phyloP scores from a whole-genome alignment of 495 filamentous ascomycete species.

The Daldinia bambusicola region DNA sequence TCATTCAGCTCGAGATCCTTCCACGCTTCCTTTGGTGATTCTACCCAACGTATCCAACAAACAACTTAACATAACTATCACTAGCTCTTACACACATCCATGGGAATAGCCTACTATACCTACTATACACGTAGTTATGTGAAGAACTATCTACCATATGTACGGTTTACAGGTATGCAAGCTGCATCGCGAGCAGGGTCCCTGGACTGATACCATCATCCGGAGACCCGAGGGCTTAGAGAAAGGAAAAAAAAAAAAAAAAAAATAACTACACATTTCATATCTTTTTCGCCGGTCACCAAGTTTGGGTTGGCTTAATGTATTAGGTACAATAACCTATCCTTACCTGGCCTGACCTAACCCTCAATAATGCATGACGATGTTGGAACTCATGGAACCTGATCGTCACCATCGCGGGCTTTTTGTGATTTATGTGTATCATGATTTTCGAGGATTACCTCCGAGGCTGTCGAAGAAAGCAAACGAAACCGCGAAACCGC shows the following conservation, averaged over 20 bases:
- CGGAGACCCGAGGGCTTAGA: neutral
- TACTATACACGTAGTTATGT: neutral
- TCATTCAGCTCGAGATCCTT: conserved; percentile 1
- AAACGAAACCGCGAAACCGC: too few relatives aligned
- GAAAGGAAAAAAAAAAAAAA: too few relatives aligned
- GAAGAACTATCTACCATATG: neutral
- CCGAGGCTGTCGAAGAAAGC: neutral
- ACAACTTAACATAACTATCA: neutral
- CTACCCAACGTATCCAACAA: neutral
- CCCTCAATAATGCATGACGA: conserved; percentile 17
- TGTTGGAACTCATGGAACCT: conserved; percentile 20
- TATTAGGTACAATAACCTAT: neutral
- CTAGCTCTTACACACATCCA: neutral
- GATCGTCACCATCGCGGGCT: conserved; percentile 18
- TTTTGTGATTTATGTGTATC: conserved; percentile 15
- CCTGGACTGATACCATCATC: neutral
- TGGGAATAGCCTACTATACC: conserved; percentile 1
- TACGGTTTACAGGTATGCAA: neutral
- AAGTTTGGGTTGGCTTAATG: conserved; percentile 22
- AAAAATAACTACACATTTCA: neutral
- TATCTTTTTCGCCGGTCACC: conserved; percentile 9
- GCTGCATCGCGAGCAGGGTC: conserved; percentile 1
- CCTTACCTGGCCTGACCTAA: neutral
- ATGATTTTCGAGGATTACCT: conserved; percentile 18
- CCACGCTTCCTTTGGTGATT: neutral